A percentile compares a stretch with the other conserved stretches of the same genome.
These are phyloP conservation scores for Annulohypoxylon nitens DNA, from an alignment of 495 filamentous ascomycete species.

Conservation along the genomic window DNA sequence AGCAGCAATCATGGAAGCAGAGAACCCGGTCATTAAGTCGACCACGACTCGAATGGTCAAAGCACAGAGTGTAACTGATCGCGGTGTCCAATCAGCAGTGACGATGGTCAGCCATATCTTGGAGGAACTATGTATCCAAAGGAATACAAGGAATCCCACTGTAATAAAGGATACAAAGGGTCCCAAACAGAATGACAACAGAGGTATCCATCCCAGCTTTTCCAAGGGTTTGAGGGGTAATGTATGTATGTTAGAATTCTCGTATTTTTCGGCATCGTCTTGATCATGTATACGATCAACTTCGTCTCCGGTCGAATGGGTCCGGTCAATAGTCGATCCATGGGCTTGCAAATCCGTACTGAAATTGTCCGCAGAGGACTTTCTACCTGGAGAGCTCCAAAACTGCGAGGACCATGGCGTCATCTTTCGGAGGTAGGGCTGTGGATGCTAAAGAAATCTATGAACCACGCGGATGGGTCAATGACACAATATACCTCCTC, in stretches of 20 bases:
- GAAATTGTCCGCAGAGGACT: too few relatives aligned
- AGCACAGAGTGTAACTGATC: not conserved
- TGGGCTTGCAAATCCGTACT: too few relatives aligned
- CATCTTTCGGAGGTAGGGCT: not conserved
- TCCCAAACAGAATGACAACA: not conserved
- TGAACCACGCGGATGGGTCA: not conserved
- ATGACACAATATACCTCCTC: not conserved
- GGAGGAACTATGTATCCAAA: not conserved
- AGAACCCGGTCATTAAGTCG: not conserved
- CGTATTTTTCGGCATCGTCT: not conserved
- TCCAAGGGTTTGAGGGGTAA: not conserved
- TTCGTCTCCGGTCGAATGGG: not conserved
- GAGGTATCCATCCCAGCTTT: slow-evolving; percentile 10
- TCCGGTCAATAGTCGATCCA: not conserved
- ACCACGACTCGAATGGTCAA: not conserved
- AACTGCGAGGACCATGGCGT: not conserved
- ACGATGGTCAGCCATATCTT: not conserved
- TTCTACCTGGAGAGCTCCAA: not conserved
- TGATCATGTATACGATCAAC: not conserved
- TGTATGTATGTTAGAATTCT: not conserved
- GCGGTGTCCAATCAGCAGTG: not conserved
- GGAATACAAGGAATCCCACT: not conserved
- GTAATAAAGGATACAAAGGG: not conserved
- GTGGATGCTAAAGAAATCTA: not conserved
- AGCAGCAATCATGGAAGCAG: slow-evolving; percentile 1